Evolutionary conservation across 75 land plant species (phyloP).

Genomic region (Chamaecyparis obtusa): DNA sequence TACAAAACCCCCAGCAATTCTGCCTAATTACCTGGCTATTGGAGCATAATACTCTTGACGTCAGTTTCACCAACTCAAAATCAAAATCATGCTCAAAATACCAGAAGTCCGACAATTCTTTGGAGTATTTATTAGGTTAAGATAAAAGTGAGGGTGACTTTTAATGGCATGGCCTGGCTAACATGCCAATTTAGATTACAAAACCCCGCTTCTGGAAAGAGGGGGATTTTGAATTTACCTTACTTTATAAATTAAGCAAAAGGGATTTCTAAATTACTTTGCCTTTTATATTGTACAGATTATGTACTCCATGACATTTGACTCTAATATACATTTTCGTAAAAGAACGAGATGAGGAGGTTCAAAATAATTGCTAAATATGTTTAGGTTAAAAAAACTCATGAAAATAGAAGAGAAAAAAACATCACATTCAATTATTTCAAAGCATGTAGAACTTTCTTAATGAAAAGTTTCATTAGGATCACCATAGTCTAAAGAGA

Average conservation of each 20-base stretch:
- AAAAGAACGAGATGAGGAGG: background rate
- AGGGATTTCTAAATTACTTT: background rate
- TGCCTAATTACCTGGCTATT: background rate
- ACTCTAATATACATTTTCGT: background rate
- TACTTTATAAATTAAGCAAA: background rate
- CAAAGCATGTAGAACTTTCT: background rate
- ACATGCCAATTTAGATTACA: background rate
- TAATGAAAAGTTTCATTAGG: no score
- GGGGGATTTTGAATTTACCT: background rate
- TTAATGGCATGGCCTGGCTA: background rate
- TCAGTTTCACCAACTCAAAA: background rate
- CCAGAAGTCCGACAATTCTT: background rate
- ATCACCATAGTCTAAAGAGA: no score
- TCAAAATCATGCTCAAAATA: background rate
- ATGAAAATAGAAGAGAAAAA: no score
- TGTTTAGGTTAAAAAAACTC: background rate
- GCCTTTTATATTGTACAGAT: background rate
- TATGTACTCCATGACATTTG: background rate
- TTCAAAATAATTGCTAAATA: background rate
- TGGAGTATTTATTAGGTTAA: background rate
- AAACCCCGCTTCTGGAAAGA: background rate
- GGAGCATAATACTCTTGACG: background rate
- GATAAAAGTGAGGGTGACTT: background rate
- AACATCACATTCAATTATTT: no score
- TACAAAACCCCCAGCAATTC: background rate